Evolutionary conservation across 352 stramenopile genomes (phyloP).

Genomic region (Globisporangium nagaii): DNA sequence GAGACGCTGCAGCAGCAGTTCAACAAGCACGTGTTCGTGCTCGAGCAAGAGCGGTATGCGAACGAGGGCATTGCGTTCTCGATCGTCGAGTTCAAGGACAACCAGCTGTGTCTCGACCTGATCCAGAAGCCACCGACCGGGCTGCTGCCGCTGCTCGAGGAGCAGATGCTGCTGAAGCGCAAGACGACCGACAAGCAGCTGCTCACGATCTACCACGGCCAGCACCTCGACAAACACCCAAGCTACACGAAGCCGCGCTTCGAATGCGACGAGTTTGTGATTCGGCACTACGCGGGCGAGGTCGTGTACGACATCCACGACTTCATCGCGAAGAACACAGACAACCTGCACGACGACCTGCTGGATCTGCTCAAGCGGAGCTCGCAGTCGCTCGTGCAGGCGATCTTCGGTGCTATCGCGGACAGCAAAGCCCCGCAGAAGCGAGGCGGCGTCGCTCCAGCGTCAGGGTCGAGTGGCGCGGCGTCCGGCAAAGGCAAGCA

Average conservation of each 20-base stretch:
- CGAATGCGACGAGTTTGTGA: slow-evolving; percentile 81
- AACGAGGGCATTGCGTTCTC: slow-evolving; percentile 69
- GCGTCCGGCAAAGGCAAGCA: slow-evolving; percentile 28
- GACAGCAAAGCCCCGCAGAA: slow-evolving; percentile 9
- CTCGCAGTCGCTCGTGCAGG: slow-evolving; percentile 53
- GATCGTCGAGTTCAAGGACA: slow-evolving; percentile 81
- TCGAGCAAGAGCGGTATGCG: slow-evolving; percentile 79
- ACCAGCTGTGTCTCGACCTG: slow-evolving; percentile 69
- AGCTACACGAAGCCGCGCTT: slow-evolving; percentile 75
- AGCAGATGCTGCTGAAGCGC: slow-evolving; percentile 84
- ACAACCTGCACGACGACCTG: slow-evolving; percentile 86
- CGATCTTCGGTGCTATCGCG: slow-evolving; percentile 30
- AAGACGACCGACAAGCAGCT: slow-evolving; percentile 84
- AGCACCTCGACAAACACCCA: slow-evolving; percentile 65
- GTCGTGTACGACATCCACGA: slow-evolving; percentile 78
- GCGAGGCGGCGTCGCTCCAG: slow-evolving; percentile 7
- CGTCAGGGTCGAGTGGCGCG: neutral
- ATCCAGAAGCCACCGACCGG: slow-evolving; percentile 80
- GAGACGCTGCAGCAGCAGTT: slow-evolving; percentile 89
- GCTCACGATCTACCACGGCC: slow-evolving; percentile 75
- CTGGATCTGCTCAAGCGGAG: slow-evolving; percentile 71
- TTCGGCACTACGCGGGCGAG: slow-evolving; percentile 81
- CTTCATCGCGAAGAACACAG: slow-evolving; percentile 87
- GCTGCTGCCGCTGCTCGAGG: slow-evolving; percentile 78
- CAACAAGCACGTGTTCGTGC: slow-evolving; percentile 84